Evolutionary conservation across 495 filamentous ascomycete genomes (phyloP).

Genomic region (Xanthoparmelia taractica): DNA sequence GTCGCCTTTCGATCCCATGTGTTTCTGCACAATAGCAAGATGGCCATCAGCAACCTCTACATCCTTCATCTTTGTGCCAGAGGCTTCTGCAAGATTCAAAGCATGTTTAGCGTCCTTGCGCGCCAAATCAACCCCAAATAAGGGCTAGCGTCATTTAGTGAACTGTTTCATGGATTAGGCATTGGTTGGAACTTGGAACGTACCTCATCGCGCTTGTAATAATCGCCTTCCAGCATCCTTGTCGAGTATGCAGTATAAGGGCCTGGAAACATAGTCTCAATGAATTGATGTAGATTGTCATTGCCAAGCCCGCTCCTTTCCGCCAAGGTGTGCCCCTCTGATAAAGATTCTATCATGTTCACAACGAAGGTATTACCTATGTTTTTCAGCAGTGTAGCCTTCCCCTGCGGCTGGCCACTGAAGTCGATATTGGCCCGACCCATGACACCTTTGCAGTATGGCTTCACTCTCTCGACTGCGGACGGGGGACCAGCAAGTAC

Average conservation of each 20-base stretch:
- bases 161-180: not conserved
- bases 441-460: conserved; percentile 74
- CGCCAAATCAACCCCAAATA: conserved; percentile 82
- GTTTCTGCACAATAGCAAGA: conserved; percentile 59
- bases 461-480: conserved; percentile 55
- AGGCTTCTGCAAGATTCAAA: conserved; percentile 51
- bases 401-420: conserved; percentile 49
- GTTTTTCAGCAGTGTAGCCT: conserved; percentile 63
- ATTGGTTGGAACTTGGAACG: conserved; percentile 26
- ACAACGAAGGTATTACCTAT: conserved; percentile 84
- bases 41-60: conserved; percentile 62
- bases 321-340: conserved; percentile 67
- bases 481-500: conserved; percentile 63
- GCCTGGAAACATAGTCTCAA: conserved; percentile 55
- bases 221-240: conserved; percentile 69
- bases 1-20: conserved; percentile 69
- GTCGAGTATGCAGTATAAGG: conserved; percentile 58
- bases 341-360: conserved; percentile 70
- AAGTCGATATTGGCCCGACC: conserved; percentile 64
- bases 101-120: conserved; percentile 81
- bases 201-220: conserved; percentile 51
- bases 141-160: conserved; percentile 46
- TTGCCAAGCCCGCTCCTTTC: conserved; percentile 73
- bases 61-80: conserved; percentile 56
- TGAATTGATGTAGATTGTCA: conserved; percentile 57